These are phyloP conservation scores for Pseudoneurospora amorphoporcata DNA, from an alignment of 495 filamentous ascomycete species.

Conservation along the genomic window DNA sequence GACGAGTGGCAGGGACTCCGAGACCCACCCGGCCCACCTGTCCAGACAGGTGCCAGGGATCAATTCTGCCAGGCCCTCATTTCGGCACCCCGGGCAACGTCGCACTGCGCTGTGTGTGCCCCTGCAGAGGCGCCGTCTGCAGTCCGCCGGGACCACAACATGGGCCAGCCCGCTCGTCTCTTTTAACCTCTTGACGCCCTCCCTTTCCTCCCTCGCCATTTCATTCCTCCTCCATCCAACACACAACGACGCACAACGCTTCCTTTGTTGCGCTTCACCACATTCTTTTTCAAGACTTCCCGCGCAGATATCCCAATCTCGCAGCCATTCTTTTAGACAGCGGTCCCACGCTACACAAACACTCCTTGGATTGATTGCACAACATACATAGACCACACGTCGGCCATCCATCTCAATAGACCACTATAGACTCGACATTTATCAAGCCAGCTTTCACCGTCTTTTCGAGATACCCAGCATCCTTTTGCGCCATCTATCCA, in stretches of 20 bases:
- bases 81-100: slow-evolving; percentile 6
- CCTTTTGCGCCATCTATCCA: not conserved
- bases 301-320: slow-evolving; percentile 25
- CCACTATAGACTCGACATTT: not conserved
- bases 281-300: slow-evolving; percentile 13
- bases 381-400: slow-evolving; percentile 13
- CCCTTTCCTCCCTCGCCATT: slow-evolving; percentile 4
- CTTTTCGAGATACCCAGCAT: not conserved
- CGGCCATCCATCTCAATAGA: not conserved
- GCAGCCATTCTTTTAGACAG: slow-evolving; percentile 18
- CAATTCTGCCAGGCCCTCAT: slow-evolving; percentile 10
- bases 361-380: slow-evolving; percentile 7
- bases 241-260: slow-evolving; percentile 10
- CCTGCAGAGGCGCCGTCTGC: not conserved
- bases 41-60: not conserved
- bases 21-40: not conserved
- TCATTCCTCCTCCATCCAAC: slow-evolving; percentile 2
- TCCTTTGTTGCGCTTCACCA: slow-evolving; percentile 16
- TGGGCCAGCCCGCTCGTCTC: not conserved
- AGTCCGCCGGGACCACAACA: not conserved
- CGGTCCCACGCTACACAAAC: slow-evolving; percentile 9
- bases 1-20: slow-evolving; percentile 4
- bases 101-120: not conserved
- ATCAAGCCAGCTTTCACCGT: not conserved
- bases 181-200: slow-evolving; percentile 6